phyloP scores from a whole-genome alignment of 495 filamentous ascomycete species.

The Lasiosphaeriaceae sp. region DNA sequence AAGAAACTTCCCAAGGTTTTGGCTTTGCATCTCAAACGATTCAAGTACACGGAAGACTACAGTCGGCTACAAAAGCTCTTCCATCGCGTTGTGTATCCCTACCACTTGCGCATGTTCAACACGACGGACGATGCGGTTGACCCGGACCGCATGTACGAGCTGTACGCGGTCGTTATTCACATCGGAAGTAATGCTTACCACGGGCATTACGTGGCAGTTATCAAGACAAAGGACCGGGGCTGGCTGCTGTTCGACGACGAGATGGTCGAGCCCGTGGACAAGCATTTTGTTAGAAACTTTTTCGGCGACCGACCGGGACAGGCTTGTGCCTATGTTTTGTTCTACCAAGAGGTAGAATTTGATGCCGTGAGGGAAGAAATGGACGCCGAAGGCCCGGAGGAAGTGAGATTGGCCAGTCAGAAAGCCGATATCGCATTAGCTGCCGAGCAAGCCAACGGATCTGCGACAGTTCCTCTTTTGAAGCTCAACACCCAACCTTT shows the following conservation, averaged over 20 bases:
- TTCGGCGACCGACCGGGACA: slow-evolving; percentile 89
- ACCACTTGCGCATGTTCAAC: slow-evolving; percentile 94
- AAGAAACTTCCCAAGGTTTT: slow-evolving; percentile 89
- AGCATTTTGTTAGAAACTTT: slow-evolving; percentile 94
- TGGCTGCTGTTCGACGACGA: slow-evolving; percentile 98
- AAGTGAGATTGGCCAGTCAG: slow-evolving; percentile 53
- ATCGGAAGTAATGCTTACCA: slow-evolving; percentile 98
- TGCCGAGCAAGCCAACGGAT: slow-evolving; percentile 36
- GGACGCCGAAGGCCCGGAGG: slow-evolving; percentile 72
- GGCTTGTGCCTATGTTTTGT: slow-evolving; percentile 94
- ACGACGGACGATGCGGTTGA: slow-evolving; percentile 97
- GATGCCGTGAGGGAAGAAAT: slow-evolving; percentile 80
- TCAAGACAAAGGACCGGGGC: slow-evolving; percentile 93
- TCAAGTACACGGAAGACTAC: slow-evolving; percentile 96
- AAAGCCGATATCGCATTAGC: slow-evolving; percentile 52
- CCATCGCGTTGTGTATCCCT: slow-evolving; percentile 94
- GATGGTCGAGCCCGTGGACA: slow-evolving; percentile 96
- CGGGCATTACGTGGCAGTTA: slow-evolving; percentile 94
- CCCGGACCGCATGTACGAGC: slow-evolving; percentile 89
- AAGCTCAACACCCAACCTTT: slow-evolving; percentile 39
- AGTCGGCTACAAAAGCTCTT: slow-evolving; percentile 94
- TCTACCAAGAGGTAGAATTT: slow-evolving; percentile 94
- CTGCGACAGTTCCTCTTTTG: slow-evolving; percentile 25
- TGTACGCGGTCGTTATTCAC: slow-evolving; percentile 98
- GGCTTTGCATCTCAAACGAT: slow-evolving; percentile 89